phyloP scores from a whole-genome alignment of 306 rosid genomes.

The Dalbergia oliveri region DNA sequence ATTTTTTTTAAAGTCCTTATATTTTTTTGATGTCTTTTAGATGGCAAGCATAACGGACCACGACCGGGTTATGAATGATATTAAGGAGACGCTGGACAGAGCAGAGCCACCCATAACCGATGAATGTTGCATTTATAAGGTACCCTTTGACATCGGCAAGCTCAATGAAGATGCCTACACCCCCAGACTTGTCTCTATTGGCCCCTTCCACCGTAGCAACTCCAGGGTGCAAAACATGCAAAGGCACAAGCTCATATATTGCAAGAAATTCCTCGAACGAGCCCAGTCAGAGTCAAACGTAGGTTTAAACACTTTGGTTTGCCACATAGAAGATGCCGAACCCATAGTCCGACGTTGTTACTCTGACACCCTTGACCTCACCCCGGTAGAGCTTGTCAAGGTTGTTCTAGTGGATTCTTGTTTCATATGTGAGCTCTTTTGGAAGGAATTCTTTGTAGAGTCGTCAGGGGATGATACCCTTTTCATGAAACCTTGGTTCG shows the following conservation, averaged over 20 bases:
- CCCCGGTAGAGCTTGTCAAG: conserved; percentile 30
- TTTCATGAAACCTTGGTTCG: conserved; percentile 34
- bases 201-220: conserved; percentile 42
- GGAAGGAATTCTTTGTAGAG: neutral
- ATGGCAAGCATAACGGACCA: conserved; percentile 15
- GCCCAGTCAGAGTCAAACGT: rapidly evolving
- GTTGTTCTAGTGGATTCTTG: conserved; percentile 40
- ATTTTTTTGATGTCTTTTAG: neutral
- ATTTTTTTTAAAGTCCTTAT: no score
- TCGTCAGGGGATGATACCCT: conserved; percentile 10
- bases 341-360: conserved; percentile 34
- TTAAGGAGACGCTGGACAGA: neutral
- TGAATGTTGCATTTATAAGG: conserved; percentile 48
- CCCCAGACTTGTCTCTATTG: conserved; percentile 54
- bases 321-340: neutral
- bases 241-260: conserved; percentile 28
- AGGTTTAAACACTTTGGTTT: neutral
- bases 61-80: neutral
- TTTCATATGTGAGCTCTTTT: conserved; percentile 45
- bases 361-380: neutral
- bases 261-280: conserved; percentile 20
- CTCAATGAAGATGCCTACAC: conserved; percentile 46
- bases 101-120: neutral
- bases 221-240: conserved; percentile 40
- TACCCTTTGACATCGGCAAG: conserved; percentile 40